Conservation (phyloP, 164 flowering plant species). For the Nelumbo lutea region DNA sequence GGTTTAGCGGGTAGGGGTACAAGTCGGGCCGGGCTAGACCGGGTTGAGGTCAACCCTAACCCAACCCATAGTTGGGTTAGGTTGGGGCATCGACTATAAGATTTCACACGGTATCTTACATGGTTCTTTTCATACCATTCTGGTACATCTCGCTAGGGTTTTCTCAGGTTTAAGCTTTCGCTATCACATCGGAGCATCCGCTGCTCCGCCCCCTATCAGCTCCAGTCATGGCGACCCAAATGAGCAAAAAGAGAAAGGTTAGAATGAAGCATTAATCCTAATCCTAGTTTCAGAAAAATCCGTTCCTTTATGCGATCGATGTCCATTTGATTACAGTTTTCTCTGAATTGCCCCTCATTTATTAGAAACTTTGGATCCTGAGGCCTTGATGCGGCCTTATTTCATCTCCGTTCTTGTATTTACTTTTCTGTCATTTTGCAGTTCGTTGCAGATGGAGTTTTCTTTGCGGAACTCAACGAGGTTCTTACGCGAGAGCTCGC, state of each 20-base stretch:
- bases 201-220: constrained; percentile 23
- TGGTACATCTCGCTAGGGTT: no score
- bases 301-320: background rate
- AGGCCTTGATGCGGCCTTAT: background rate
- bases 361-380: no score
- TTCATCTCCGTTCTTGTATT: background rate
- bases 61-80: no score
- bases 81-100: no score
- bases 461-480: constrained; percentile 1
- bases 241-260: constrained; percentile 5
- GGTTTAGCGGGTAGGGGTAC: no score
- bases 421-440: background rate
- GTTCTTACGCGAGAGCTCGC: constrained; percentile 31
- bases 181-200: background rate
- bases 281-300: background rate
- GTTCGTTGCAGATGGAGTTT: constrained; percentile 6
- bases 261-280: constrained; percentile 4
- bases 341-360: no score
- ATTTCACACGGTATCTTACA: no score
- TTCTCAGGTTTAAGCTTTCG: no score
- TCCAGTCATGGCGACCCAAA: background rate
- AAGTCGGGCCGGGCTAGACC: no score
- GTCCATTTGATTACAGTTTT: background rate
- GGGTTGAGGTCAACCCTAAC: no score
- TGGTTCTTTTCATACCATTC: no score